phyloP scores from a whole-genome alignment of 2,329 filamentous ascomycete species.

The Sporothrix mexicana region DNA sequence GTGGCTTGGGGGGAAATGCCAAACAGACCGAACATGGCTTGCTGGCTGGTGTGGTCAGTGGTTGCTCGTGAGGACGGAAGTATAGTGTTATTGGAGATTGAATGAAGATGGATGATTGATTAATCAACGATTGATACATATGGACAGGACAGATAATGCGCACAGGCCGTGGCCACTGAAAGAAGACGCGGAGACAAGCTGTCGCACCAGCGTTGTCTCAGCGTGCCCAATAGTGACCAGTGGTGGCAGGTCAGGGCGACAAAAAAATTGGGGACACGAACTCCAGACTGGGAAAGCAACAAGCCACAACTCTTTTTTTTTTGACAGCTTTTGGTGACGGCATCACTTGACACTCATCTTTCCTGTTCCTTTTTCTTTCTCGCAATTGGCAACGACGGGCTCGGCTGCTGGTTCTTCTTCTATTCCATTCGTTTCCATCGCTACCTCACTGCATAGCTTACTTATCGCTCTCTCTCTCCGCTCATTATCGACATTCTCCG shows the following conservation, averaged over 20 bases:
- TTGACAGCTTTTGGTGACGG: neutral
- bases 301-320: neutral
- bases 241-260: neutral
- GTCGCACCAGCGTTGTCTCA: neutral
- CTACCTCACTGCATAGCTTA: neutral
- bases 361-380: neutral
- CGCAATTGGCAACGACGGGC: conserved; percentile 16
- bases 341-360: neutral
- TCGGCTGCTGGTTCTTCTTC: conserved; percentile 5
- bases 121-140: neutral
- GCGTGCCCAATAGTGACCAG: neutral
- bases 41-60: neutral
- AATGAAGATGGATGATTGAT: neutral
- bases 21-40: too few relatives aligned
- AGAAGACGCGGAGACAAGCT: neutral
- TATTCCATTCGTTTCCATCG: neutral
- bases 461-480: neutral
- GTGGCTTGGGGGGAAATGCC: neutral
- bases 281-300: neutral
- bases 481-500: too few relatives aligned
- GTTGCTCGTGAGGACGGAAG: too few relatives aligned
- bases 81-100: too few relatives aligned
- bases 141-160: neutral
- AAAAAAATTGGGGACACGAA: neutral
- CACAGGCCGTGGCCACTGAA: neutral